phyloP scores from a whole-genome alignment of 108 stramenopile species.

The Chaetoceros muelleri region DNA sequence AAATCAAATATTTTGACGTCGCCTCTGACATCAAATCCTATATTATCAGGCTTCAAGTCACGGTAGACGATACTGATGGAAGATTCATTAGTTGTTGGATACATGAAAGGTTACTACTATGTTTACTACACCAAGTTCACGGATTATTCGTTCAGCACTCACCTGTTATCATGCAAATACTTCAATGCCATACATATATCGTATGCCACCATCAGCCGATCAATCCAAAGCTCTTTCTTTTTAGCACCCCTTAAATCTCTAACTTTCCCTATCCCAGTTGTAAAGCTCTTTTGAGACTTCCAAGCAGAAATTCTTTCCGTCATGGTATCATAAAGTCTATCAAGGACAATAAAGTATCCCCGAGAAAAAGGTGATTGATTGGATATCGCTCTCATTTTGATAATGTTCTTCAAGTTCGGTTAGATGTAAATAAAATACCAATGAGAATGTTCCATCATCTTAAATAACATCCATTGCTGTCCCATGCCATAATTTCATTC shows the following conservation, averaged over 20 bases:
- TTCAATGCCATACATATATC: constrained; percentile 36
- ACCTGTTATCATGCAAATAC: constrained; percentile 31
- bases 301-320: constrained; percentile 31
- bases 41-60: constrained; percentile 41
- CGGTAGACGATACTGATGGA: constrained; percentile 36
- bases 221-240: constrained; percentile 22
- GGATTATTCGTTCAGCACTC: constrained; percentile 10
- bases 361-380: constrained; percentile 5
- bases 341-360: constrained; percentile 34
- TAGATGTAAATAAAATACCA: not conserved
- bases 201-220: constrained; percentile 28
- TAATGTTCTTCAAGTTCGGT: constrained; percentile 16
- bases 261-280: constrained; percentile 18
- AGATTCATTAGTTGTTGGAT: too few species aligned
- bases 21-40: constrained; percentile 36
- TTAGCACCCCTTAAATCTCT: constrained; percentile 13
- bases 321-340: constrained; percentile 47
- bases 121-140: not conserved
- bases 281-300: constrained; percentile 12
- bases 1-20: constrained; percentile 41
- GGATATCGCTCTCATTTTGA: constrained; percentile 38
- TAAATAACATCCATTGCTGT: not conserved
- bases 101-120: too few species aligned
- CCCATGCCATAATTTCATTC: constrained; percentile 2
- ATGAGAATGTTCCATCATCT: not conserved